These are phyloP conservation scores for Sporobolomyces roseus DNA, from an alignment of 768 basidiomycete genomes.

Conservation along the genomic window DNA sequence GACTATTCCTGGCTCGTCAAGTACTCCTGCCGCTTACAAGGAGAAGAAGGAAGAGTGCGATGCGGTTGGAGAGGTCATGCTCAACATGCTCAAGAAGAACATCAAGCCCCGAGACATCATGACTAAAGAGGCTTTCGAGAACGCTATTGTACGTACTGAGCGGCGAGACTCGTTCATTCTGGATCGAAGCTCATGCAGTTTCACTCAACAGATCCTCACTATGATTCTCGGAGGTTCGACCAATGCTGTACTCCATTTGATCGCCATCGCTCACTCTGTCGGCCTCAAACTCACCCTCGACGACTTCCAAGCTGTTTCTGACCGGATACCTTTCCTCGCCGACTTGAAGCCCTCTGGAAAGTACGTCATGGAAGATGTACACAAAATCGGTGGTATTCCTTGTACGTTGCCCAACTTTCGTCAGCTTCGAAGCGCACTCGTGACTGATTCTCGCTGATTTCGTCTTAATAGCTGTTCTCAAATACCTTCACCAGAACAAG, in stretches of 20 bases:
- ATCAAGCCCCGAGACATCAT: slow-evolving; percentile 92
- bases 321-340: slow-evolving; percentile 87
- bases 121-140: slow-evolving; percentile 94
- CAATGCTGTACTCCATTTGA: slow-evolving; percentile 92
- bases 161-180: background rate
- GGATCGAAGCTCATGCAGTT: background rate
- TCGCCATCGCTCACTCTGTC: slow-evolving; percentile 93
- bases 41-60: slow-evolving; percentile 85
- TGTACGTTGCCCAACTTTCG: slow-evolving; percentile 57
- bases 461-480: slow-evolving; percentile 56
- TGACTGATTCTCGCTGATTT: background rate
- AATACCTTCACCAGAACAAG: slow-evolving; percentile 74
- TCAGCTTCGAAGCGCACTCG: background rate
- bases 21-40: slow-evolving; percentile 84
- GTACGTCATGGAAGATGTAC: slow-evolving; percentile 97
- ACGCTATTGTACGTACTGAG: slow-evolving; percentile 70
- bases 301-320: slow-evolving; percentile 90
- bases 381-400: slow-evolving; percentile 93
- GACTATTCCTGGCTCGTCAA: slow-evolving; percentile 93
- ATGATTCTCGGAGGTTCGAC: slow-evolving; percentile 98
- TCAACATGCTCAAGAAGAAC: slow-evolving; percentile 81
- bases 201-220: slow-evolving; percentile 66
- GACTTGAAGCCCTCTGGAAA: slow-evolving; percentile 96
- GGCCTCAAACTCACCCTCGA: slow-evolving; percentile 82
- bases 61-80: slow-evolving; percentile 74